These are phyloP conservation scores for Penicillium sp. DNA, from an alignment of 2,329 filamentous ascomycete species.

Conservation along the genomic window DNA sequence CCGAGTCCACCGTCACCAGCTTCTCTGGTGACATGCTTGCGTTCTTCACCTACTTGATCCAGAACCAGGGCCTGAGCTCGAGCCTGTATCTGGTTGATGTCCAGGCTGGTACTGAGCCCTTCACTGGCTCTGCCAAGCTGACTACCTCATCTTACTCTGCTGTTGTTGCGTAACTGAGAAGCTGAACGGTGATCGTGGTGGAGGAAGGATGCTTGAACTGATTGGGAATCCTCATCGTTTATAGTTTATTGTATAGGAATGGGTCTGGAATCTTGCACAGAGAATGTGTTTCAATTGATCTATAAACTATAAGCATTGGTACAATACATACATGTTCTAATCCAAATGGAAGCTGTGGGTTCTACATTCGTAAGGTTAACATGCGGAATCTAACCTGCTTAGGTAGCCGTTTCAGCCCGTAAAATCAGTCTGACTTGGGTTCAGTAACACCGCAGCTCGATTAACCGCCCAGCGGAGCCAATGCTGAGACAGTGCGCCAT, in stretches of 20 bases:
- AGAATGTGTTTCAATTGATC: neutral
- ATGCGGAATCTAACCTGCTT: neutral
- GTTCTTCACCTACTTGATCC: slow-evolving; percentile 60
- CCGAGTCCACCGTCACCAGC: slow-evolving; percentile 48
- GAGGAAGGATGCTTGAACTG: neutral
- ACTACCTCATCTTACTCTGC: slow-evolving; percentile 35
- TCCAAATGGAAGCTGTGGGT: neutral
- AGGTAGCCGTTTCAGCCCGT: slow-evolving; percentile 6
- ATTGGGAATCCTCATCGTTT: neutral
- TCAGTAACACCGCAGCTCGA: too few species aligned
- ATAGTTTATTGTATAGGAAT: slow-evolving; percentile 2
- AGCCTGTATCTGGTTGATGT: slow-evolving; percentile 58
- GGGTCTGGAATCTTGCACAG: slow-evolving; percentile 2
- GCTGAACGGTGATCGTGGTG: neutral
- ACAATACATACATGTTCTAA: neutral
- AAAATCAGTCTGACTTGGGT: neutral
- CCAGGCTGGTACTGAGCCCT: slow-evolving; percentile 42
- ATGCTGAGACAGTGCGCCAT: slow-evolving; percentile 11
- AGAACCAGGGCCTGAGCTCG: slow-evolving; percentile 35
- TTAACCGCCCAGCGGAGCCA: slow-evolving; percentile 3
- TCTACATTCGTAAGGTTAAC: neutral
- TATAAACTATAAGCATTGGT: neutral
- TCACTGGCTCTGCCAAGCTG: slow-evolving; percentile 35
- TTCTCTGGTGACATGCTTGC: slow-evolving; percentile 61
- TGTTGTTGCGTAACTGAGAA: slow-evolving; percentile 26